Percentiles rank a stretch among this genome's conserved stretches.
Conservation (phyloP, 208 protist species). For the Plasmodiophora brassicae region DNA sequence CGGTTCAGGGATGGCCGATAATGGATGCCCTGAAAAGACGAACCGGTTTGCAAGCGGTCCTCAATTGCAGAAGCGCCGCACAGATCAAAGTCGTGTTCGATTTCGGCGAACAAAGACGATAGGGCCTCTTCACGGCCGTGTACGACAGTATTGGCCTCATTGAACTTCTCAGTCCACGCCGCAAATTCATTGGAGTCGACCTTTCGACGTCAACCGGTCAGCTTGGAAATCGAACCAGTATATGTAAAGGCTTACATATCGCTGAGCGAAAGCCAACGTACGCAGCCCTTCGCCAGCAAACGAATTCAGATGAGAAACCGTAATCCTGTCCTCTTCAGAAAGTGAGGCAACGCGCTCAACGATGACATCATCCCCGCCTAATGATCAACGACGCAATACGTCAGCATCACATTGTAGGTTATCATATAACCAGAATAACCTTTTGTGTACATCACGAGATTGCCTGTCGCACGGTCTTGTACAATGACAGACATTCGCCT, state of each 20-base stretch:
- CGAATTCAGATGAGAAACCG: constrained; percentile 12
- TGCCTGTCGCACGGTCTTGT: background rate
- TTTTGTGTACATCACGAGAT: constrained; percentile 13
- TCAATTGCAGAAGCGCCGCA: constrained; percentile 65
- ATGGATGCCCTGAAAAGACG: constrained; percentile 52
- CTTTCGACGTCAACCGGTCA: background rate
- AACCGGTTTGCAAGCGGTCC: constrained; percentile 65
- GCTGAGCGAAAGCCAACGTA: background rate
- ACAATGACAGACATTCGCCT: constrained; percentile 38
- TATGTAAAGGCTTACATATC: background rate
- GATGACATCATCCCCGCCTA: constrained; percentile 6
- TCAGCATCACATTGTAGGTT: too few species aligned
- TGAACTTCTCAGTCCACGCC: background rate
- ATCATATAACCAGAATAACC: background rate
- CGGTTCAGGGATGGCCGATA: too few species aligned
- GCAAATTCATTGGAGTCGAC: background rate
- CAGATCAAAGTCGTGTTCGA: constrained; percentile 56
- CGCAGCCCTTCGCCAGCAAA: background rate
- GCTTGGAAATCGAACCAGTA: background rate
- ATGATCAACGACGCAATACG: background rate
- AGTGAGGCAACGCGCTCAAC: constrained; percentile 13
- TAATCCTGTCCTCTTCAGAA: background rate
- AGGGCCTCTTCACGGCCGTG: background rate
- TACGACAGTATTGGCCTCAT: background rate
- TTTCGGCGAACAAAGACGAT: background rate